Evolutionary conservation across 805 yeast genomes (phyloP).

Genomic region (Brettanomyces custersianus): DNA sequence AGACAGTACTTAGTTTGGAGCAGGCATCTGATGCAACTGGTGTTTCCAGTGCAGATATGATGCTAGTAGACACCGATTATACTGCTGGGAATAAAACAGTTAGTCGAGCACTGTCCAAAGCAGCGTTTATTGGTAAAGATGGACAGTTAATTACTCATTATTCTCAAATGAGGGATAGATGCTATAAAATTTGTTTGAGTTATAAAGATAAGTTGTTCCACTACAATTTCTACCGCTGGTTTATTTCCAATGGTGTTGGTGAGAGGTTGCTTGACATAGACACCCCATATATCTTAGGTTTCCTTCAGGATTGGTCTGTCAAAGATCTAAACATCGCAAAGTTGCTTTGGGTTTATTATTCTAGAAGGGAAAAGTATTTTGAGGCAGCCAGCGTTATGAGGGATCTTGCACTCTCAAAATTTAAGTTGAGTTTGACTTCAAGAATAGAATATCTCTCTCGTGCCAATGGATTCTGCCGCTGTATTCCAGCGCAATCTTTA

Average conservation of each 20-base stretch:
- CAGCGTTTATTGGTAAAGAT: slow-evolving; percentile 21
- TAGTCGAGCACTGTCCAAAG: slow-evolving; percentile 3
- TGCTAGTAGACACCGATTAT: slow-evolving; percentile 1
- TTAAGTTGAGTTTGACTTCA: slow-evolving; percentile 55
- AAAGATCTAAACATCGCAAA: slow-evolving; percentile 69
- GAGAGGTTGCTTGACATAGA: slow-evolving; percentile 72
- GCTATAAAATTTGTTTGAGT: slow-evolving; percentile 66
- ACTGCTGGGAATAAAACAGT: neutral
- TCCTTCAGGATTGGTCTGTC: slow-evolving; percentile 57
- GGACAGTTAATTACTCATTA: slow-evolving; percentile 38
- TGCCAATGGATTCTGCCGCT: slow-evolving; percentile 87
- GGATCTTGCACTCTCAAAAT: slow-evolving; percentile 64
- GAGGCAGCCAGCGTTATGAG: slow-evolving; percentile 81
- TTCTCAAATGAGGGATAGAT: slow-evolving; percentile 54
- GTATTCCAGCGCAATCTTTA: slow-evolving; percentile 67
- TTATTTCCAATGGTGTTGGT: slow-evolving; percentile 65
- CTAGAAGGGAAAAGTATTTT: slow-evolving; percentile 67
- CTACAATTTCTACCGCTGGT: slow-evolving; percentile 88
- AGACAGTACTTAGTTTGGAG: slow-evolving; percentile 38
- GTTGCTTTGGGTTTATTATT: slow-evolving; percentile 80
- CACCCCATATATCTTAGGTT: slow-evolving; percentile 72
- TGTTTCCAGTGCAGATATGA: slow-evolving; percentile 6
- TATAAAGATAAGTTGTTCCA: slow-evolving; percentile 83
- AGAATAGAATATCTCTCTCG: slow-evolving; percentile 85
- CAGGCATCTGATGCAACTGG: slow-evolving; percentile 14